A percentile compares a stretch with the other conserved stretches of the same genome.
These are phyloP conservation scores for Massarina eburnea DNA, from an alignment of 2,329 filamentous ascomycete species.

Conservation along the genomic window DNA sequence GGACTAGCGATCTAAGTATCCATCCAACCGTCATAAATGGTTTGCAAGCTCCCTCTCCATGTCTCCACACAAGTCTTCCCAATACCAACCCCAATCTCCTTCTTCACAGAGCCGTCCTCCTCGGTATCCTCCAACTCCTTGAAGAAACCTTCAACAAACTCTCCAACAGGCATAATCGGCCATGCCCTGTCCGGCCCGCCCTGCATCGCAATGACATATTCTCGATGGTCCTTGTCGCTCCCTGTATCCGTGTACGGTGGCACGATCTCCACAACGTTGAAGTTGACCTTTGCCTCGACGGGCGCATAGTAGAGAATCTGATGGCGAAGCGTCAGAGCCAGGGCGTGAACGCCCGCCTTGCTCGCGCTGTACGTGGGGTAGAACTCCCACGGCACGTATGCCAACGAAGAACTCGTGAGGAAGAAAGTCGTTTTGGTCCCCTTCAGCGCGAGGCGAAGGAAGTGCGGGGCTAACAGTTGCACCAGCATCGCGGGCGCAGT, in stretches of 20 bases:
- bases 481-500: conserved; percentile 5
- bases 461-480: conserved; percentile 4
- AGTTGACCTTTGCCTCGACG: conserved; percentile 16
- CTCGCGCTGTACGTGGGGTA: conserved; percentile 7
- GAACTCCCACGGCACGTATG: conserved; percentile 3
- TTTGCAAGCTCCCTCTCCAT: conserved; percentile 13
- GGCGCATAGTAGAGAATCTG: conserved; percentile 3
- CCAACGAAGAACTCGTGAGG: conserved; percentile 1
- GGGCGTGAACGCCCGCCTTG: conserved; percentile 9
- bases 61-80: conserved; percentile 4
- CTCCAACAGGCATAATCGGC: conserved; percentile 34
- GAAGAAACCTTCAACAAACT: conserved; percentile 26
- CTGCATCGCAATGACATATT: conserved; percentile 11
- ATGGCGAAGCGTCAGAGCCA: conserved; percentile 6
- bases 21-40: conserved; percentile 5
- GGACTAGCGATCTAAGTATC: no score
- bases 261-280: conserved; percentile 40
- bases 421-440: conserved; percentile 1
- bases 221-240: conserved; percentile 30
- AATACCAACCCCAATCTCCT: conserved; percentile 12
- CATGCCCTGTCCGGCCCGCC: conserved; percentile 18
- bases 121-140: conserved; percentile 3
- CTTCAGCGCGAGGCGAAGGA: not conserved
- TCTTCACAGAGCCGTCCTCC: conserved; percentile 8
- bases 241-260: conserved; percentile 43